Evolutionary conservation across 306 rosid genomes (phyloP).

Genomic region (Mimosa pudica): DNA sequence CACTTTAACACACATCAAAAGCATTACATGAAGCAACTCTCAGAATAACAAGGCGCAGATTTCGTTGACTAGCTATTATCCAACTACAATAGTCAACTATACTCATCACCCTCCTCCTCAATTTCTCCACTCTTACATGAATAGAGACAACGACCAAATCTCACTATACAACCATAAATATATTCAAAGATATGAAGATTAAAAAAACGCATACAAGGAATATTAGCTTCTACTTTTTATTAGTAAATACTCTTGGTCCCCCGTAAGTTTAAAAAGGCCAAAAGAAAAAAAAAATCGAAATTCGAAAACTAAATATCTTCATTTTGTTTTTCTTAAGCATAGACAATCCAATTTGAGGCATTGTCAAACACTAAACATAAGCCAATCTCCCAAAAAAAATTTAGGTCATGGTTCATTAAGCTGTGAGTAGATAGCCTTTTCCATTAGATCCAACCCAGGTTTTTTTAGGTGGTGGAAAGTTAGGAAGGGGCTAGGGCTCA

Average conservation of each 20-base stretch:
- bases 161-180: not conserved
- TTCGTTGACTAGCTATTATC: not conserved
- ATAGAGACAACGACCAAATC: not conserved
- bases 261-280: not conserved
- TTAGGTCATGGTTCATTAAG: too few species aligned
- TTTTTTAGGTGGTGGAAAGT: too few species aligned
- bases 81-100: not conserved
- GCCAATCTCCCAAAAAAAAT: too few species aligned
- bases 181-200: not conserved
- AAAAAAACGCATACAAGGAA: not conserved
- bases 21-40: not conserved
- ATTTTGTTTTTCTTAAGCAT: too few species aligned
- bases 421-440: too few species aligned
- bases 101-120: not conserved
- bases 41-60: not conserved
- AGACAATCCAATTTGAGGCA: too few species aligned
- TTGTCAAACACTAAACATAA: too few species aligned
- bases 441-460: too few species aligned
- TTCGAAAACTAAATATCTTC: not conserved
- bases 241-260: not conserved
- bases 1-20: not conserved
- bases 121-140: not conserved
- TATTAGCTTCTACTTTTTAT: not conserved
- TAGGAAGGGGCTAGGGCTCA: too few species aligned
- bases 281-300: too few species aligned